A percentile compares a stretch with the other conserved stretches of the same genome.
Conservation (phyloP, 2,329 filamentous ascomycete genomes). For the Talaromyces sp. region DNA sequence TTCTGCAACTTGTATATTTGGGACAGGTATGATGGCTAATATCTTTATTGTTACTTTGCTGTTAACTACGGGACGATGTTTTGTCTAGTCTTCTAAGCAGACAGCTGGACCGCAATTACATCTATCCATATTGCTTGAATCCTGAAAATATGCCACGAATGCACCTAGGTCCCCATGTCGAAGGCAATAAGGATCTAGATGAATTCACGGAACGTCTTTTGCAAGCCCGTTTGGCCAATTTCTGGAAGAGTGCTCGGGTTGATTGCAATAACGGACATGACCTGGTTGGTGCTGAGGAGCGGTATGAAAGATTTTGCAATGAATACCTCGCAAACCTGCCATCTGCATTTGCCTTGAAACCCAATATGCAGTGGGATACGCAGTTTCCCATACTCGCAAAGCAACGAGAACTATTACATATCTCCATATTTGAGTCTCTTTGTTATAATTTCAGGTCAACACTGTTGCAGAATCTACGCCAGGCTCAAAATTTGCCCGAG, state of each 20-base stretch:
- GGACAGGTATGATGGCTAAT: not conserved
- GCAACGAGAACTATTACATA: not conserved
- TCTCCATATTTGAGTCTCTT: not conserved
- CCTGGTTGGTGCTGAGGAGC: not conserved
- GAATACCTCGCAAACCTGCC: not conserved
- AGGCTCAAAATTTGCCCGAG: not conserved
- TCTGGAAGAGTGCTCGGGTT: not conserved
- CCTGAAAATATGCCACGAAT: not conserved
- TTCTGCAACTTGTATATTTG: not conserved
- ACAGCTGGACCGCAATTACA: not conserved
- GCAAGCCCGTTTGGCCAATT: not conserved
- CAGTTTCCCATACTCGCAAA: not conserved
- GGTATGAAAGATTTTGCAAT: not conserved
- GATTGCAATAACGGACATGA: not conserved
- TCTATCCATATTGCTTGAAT: not conserved
- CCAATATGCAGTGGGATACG: not conserved
- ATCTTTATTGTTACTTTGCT: not conserved
- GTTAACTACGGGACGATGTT: not conserved
- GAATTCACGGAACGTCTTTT: not conserved
- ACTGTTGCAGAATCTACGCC: not conserved
- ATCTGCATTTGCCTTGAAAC: not conserved
- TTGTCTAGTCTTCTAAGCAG: not conserved
- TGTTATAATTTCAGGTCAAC: not conserved
- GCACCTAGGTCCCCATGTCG: not conserved
- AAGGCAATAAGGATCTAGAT: not conserved